Evolutionary conservation across 2,329 filamentous ascomycete genomes (phyloP).

Genomic region (Didymella arachidicola): DNA sequence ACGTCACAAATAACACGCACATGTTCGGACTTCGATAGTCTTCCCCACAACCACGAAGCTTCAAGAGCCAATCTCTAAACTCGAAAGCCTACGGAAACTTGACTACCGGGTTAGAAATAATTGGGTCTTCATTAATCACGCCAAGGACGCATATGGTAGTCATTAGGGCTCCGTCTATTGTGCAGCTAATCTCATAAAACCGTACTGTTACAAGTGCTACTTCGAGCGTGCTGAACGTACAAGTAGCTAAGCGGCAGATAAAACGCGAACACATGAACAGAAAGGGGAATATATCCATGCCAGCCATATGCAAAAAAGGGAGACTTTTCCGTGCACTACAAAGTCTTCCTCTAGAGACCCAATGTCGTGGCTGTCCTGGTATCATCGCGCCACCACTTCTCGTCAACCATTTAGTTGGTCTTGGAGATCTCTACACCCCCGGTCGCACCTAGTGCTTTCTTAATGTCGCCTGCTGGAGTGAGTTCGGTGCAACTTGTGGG

Average conservation of each 20-base stretch:
- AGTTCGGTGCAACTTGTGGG: constrained; percentile 1
- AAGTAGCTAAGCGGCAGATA: constrained; percentile 36
- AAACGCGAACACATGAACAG: constrained; percentile 41
- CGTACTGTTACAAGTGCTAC: constrained; percentile 43
- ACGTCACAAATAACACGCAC: no score
- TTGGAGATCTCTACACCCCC: constrained; percentile 62
- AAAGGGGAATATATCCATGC: constrained; percentile 33
- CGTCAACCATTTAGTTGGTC: constrained; percentile 30
- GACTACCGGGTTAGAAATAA: no score
- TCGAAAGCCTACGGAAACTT: no score
- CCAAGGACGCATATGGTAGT: not conserved
- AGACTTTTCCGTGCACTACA: constrained; percentile 36
- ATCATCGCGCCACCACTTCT: constrained; percentile 31
- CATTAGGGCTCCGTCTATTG: constrained; percentile 41
- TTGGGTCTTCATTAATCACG: not conserved
- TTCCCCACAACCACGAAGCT: no score
- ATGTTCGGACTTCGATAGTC: no score
- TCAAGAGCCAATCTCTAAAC: no score
- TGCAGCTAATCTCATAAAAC: constrained; percentile 40
- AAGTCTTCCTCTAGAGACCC: constrained; percentile 24
- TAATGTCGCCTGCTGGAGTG: constrained; percentile 61
- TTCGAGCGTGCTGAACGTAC: constrained; percentile 33
- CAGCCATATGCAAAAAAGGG: constrained; percentile 45
- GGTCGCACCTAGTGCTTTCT: constrained; percentile 63
- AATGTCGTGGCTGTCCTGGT: constrained; percentile 40